A percentile compares a stretch with the other conserved stretches of the same genome.
Conservation (phyloP, 1,139 yeast species). For the Debaryomyces robertsiae region DNA sequence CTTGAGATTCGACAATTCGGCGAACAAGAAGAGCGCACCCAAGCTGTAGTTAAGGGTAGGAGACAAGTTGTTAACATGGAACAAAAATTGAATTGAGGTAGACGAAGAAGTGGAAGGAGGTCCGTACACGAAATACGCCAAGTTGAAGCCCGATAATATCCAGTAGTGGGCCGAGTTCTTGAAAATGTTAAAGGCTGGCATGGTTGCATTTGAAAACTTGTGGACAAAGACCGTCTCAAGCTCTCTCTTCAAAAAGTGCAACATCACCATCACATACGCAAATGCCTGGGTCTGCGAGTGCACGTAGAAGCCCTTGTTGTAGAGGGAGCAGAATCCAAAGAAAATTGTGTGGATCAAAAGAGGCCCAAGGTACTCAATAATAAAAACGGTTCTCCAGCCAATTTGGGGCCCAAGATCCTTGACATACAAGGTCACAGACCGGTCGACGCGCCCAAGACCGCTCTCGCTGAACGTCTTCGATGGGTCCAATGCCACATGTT, state of each 20-base stretch:
- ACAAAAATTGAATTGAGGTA: conserved; percentile 22
- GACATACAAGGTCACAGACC: conserved; percentile 48
- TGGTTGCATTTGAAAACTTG: conserved; percentile 81
- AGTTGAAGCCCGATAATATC: conserved; percentile 77
- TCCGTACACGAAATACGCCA: conserved; percentile 70
- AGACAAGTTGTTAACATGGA: conserved; percentile 37
- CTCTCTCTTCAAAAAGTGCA: conserved; percentile 87
- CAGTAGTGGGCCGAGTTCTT: conserved; percentile 92
- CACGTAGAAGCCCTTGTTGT: conserved; percentile 14
- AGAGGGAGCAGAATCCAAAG: conserved; percentile 42
- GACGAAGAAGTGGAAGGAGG: conserved; percentile 52
- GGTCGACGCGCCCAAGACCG: conserved; percentile 29
- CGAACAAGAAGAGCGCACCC: conserved; percentile 57
- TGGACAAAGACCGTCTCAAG: conserved; percentile 84
- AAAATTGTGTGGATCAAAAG: conserved; percentile 73
- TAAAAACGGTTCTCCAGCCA: conserved; percentile 85
- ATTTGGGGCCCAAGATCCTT: conserved; percentile 95
- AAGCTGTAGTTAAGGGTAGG: conserved; percentile 29
- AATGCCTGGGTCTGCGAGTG: conserved; percentile 51
- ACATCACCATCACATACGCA: conserved; percentile 56
- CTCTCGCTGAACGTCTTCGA: conserved; percentile 34
- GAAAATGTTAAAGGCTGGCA: conserved; percentile 87
- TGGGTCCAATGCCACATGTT: conserved; percentile 37
- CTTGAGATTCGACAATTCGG: conserved; percentile 71
- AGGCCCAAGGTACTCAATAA: conserved; percentile 90